Conservation (phyloP, 352 stramenopile genomes). For the Peronospora belbahrii region DNA sequence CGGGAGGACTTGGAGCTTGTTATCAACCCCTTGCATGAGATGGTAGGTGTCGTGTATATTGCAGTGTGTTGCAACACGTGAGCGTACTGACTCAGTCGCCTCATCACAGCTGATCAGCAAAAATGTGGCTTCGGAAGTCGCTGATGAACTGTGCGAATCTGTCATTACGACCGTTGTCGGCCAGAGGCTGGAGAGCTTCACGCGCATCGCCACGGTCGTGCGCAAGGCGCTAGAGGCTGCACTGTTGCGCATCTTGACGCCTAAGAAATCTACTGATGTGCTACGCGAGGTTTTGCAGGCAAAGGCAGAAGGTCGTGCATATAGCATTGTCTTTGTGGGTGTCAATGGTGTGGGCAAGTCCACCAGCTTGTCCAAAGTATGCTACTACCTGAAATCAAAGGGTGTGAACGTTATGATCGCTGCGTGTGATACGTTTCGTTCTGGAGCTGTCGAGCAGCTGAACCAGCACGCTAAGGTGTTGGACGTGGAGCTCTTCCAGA, state of each 20-base stretch:
- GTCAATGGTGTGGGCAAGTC: constrained; percentile 99
- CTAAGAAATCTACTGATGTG: constrained; percentile 93
- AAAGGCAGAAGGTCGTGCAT: constrained; percentile 84
- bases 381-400: constrained; percentile 98
- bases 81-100: neutral
- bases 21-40: constrained; percentile 90
- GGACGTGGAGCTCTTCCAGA: constrained; percentile 93
- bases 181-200: constrained; percentile 93
- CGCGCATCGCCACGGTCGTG: constrained; percentile 86
- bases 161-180: constrained; percentile 91
- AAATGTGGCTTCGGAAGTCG: constrained; percentile 96
- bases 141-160: constrained; percentile 91
- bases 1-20: constrained; percentile 89
- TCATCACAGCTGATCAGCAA: constrained; percentile 88
- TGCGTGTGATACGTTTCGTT: constrained; percentile 98
- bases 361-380: constrained; percentile 98
- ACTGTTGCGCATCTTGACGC: constrained; percentile 92
- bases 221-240: constrained; percentile 91
- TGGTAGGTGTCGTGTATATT: constrained; percentile 31
- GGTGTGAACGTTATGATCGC: constrained; percentile 93
- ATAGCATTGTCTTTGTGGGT: constrained; percentile 97
- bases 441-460: constrained; percentile 97
- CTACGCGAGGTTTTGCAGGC: constrained; percentile 90
- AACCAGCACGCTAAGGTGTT: constrained; percentile 96
- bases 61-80: neutral